phyloP scores from a whole-genome alignment of 345 rosid species.

The Aquilaria yunnanensis region DNA sequence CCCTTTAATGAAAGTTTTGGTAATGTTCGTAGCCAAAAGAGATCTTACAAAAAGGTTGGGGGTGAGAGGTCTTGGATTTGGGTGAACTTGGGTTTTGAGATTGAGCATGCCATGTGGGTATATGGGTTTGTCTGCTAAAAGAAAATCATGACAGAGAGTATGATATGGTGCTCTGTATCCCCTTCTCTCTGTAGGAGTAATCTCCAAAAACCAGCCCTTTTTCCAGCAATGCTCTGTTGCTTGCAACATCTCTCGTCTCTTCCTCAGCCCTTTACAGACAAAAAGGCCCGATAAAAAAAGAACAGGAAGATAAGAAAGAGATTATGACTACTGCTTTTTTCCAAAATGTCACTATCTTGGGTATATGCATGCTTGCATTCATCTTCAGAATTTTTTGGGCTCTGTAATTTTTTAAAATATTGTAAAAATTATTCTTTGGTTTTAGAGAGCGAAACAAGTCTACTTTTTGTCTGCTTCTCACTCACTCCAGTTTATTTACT shows the following conservation, averaged over 20 bases:
- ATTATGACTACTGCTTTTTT: neutral
- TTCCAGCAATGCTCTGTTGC: conserved; percentile 37
- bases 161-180: conserved; percentile 16
- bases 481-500: conserved; percentile 19
- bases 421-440: neutral
- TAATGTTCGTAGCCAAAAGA: too few relatives aligned
- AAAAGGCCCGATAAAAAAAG: neutral
- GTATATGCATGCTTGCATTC: neutral
- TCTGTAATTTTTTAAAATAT: neutral
- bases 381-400: neutral
- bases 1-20: too few relatives aligned
- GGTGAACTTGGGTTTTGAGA: too few relatives aligned
- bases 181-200: conserved; percentile 21
- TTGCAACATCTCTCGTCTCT: too few relatives aligned
- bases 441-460: conserved; percentile 30
- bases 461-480: conserved; percentile 33
- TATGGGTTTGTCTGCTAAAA: conserved; percentile 23
- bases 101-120: neutral
- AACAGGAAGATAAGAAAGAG: neutral
- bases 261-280: too few relatives aligned
- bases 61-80: neutral
- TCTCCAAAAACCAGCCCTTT: conserved; percentile 28
- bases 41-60: too few relatives aligned
- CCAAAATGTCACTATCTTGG: conserved; percentile 26
- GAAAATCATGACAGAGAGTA: conserved; percentile 11